Percentiles rank a stretch among this genome's conserved stretches.
Evolutionary conservation across 2,329 filamentous ascomycete genomes (phyloP).

Genomic region (Intubia oerlemansii): DNA sequence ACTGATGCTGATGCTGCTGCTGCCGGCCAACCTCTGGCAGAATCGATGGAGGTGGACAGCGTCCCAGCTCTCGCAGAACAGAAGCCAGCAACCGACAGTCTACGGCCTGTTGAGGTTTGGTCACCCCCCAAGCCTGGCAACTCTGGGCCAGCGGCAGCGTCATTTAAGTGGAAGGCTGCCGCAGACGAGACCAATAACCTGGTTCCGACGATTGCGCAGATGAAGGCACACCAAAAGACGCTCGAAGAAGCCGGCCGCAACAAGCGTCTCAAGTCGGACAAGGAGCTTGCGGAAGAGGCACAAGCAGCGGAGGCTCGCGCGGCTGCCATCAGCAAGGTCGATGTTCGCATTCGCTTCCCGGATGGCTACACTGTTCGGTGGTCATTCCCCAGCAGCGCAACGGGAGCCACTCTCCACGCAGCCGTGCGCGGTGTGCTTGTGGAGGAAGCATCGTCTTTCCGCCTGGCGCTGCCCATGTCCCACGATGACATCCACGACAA

Average conservation of each 20-base stretch:
- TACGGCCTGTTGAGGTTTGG: conserved; percentile 47
- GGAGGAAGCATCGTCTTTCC: conserved; percentile 45
- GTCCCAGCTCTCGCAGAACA: no score
- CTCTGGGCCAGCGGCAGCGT: conserved; percentile 55
- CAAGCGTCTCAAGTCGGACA: conserved; percentile 60
- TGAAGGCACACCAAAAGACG: conserved; percentile 49
- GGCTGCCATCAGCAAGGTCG: conserved; percentile 42
- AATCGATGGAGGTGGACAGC: conserved; percentile 4
- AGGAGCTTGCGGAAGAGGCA: conserved; percentile 47
- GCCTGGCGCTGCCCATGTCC: conserved; percentile 40
- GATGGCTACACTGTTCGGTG: conserved; percentile 63
- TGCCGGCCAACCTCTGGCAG: no score
- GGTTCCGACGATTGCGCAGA: conserved; percentile 53
- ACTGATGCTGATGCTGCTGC: no score
- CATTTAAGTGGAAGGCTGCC: conserved; percentile 6
- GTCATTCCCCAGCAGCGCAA: conserved; percentile 45
- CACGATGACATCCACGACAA: conserved; percentile 27
- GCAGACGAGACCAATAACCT: conserved; percentile 66
- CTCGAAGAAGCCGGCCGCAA: conserved; percentile 44
- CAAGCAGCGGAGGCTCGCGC: conserved; percentile 38
- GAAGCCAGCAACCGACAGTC: no score
- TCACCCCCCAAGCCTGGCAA: conserved; percentile 50
- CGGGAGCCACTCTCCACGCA: conserved; percentile 48
- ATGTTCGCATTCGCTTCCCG: conserved; percentile 68
- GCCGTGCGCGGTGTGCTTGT: conserved; percentile 56